phyloP scores from a whole-genome alignment of 2,329 filamentous ascomycete species.

The Knoxdaviesia capensis region DNA sequence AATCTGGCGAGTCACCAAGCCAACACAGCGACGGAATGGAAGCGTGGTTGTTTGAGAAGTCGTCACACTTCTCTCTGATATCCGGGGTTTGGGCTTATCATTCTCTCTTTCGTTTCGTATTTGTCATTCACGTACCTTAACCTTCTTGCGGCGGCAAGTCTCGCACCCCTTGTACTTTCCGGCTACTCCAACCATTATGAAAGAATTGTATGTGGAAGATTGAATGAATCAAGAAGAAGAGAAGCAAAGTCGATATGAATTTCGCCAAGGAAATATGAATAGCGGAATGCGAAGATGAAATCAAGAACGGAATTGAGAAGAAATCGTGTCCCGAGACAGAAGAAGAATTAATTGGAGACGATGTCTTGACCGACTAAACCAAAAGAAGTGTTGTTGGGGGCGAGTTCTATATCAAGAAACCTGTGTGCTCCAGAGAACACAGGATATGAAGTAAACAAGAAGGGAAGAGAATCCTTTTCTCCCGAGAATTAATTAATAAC shows the following conservation, averaged over 20 bases:
- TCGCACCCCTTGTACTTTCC: conserved; percentile 46
- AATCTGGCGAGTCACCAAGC: no score
- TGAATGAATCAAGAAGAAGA: background rate
- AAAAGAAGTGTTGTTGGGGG: background rate
- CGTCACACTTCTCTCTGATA: no score
- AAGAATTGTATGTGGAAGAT: no score
- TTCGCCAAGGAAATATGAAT: background rate
- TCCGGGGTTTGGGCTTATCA: no score
- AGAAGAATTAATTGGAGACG: background rate
- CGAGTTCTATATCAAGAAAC: no score
- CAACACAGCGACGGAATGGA: no score
- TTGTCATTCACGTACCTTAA: conserved; percentile 24
- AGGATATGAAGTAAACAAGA: no score
- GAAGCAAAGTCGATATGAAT: background rate
- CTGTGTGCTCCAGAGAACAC: no score
- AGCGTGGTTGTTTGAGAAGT: no score
- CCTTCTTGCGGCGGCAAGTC: conserved; percentile 36
- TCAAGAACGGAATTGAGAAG: background rate
- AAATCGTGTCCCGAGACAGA: background rate
- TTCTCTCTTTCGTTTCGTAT: no score
- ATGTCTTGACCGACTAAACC: background rate
- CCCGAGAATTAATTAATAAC: no score
- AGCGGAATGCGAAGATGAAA: background rate
- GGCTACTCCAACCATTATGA: conserved; percentile 37
- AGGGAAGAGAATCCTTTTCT: no score